These are phyloP conservation scores for Collybia sordida DNA, from an alignment of 768 basidiomycete species.

Conservation along the genomic window DNA sequence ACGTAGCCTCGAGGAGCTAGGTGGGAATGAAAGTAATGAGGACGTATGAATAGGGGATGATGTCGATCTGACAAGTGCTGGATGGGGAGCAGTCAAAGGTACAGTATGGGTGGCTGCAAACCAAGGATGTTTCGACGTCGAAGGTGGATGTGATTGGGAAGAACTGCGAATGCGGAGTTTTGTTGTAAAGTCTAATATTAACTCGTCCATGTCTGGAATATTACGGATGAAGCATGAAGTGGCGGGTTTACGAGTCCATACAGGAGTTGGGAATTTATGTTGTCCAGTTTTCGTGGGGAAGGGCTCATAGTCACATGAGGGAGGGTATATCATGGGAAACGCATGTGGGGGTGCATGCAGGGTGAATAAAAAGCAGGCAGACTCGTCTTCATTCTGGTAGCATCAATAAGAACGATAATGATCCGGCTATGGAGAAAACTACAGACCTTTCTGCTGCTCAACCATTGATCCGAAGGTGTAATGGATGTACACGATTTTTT, in stretches of 20 bases:
- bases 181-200: constrained; percentile 4
- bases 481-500: neutral
- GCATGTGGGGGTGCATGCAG: constrained; percentile 16
- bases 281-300: constrained; percentile 7
- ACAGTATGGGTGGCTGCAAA: neutral
- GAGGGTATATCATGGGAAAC: constrained; percentile 21
- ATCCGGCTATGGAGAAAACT: too few relatives aligned
- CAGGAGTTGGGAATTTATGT: constrained; percentile 24
- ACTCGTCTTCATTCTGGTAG: too few relatives aligned
- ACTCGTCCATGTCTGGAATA: constrained; percentile 3
- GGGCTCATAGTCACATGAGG: constrained; percentile 9
- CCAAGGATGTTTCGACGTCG: constrained; percentile 5
- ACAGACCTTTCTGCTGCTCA: too few relatives aligned
- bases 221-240: neutral
- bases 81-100: constrained; percentile 7
- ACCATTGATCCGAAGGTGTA: constrained; percentile 8
- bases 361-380: neutral
- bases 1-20: constrained; percentile 1
- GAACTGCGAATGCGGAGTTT: constrained; percentile 10
- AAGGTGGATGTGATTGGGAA: neutral
- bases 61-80: constrained; percentile 17
- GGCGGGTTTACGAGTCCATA: constrained; percentile 29
- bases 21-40: neutral
- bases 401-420: too few relatives aligned
- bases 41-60: neutral